A percentile compares a stretch with the other conserved stretches of the same genome.
Evolutionary conservation across 305 asterid genomes (phyloP).

Genomic region (Coffea humblotiana): DNA sequence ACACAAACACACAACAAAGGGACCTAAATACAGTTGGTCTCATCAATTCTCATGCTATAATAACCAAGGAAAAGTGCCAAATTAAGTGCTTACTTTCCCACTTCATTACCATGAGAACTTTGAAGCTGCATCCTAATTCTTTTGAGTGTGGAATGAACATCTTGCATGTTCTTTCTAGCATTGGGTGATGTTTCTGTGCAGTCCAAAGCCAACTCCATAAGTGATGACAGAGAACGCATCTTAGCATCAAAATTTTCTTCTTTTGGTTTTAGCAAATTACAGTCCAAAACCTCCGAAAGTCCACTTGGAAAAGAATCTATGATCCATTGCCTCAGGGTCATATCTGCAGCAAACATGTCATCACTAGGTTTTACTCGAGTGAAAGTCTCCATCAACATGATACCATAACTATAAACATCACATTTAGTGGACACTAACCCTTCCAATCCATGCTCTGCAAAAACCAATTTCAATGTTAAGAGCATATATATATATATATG

Average conservation of each 20-base stretch:
- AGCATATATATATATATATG: too few relatives aligned
- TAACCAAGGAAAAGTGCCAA: too few relatives aligned
- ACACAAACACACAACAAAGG: too few relatives aligned
- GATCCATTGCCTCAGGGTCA: constrained; percentile 8
- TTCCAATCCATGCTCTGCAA: constrained; percentile 21
- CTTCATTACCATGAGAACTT: background rate
- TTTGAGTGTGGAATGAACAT: constrained; percentile 2
- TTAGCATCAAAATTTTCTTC: constrained; percentile 7
- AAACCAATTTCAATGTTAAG: too few relatives aligned
- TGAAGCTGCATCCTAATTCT: constrained; percentile 7
- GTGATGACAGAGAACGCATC: constrained; percentile 7
- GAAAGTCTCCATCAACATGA: constrained; percentile 38
- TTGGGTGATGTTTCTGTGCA: constrained; percentile 4
- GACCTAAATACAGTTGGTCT: too few relatives aligned
- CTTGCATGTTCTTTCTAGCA: constrained; percentile 17
- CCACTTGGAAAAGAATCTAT: background rate
- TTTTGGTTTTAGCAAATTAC: constrained; percentile 1
- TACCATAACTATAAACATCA: constrained; percentile 23
- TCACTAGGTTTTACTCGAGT: constrained; percentile 35
- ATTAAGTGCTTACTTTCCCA: too few relatives aligned
- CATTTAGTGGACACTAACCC: constrained; percentile 16
- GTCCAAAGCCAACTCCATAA: constrained; percentile 18
- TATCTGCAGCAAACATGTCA: constrained; percentile 28
- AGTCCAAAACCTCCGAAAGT: constrained; percentile 1
- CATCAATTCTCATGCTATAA: too few relatives aligned